Conservation (phyloP, 495 filamentous ascomycete genomes). For the Podospora australis region DNA sequence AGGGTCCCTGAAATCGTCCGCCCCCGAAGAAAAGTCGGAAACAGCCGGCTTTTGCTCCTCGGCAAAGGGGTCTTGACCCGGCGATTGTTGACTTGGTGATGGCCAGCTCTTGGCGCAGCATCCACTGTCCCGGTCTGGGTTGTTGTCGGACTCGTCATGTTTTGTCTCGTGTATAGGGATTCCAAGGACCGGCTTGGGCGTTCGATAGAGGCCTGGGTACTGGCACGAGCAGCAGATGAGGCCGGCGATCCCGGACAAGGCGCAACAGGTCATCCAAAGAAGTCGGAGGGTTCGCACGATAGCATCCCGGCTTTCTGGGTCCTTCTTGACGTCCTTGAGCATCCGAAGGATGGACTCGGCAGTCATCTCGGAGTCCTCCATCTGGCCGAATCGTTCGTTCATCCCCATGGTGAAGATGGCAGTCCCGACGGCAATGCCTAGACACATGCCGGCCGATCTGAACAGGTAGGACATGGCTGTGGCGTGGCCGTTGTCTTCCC, state of each 20-base stretch:
- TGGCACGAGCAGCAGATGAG: slow-evolving; percentile 10
- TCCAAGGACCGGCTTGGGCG: too few relatives aligned
- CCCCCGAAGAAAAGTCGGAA: too few relatives aligned
- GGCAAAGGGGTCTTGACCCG: too few relatives aligned
- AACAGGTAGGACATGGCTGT: slow-evolving; percentile 54
- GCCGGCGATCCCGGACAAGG: slow-evolving; percentile 7
- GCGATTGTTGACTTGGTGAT: too few relatives aligned
- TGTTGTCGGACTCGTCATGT: too few relatives aligned
- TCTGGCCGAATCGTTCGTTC: slow-evolving; percentile 32
- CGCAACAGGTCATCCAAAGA: slow-evolving; percentile 19
- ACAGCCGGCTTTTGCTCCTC: too few relatives aligned
- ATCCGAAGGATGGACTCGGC: slow-evolving; percentile 15
- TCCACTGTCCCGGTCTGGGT: too few relatives aligned
- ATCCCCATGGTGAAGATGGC: slow-evolving; percentile 57
- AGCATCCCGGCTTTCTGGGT: slow-evolving; percentile 7
- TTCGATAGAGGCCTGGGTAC: slow-evolving; percentile 6
- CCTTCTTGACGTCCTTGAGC: slow-evolving; percentile 13
- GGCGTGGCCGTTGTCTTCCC: slow-evolving; percentile 48
- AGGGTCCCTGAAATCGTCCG: too few relatives aligned
- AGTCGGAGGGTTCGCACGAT: slow-evolving; percentile 17
- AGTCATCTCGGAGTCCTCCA: slow-evolving; percentile 10
- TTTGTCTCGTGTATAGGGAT: too few relatives aligned
- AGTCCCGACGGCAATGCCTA: slow-evolving; percentile 47
- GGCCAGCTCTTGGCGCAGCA: too few relatives aligned
- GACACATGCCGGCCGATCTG: slow-evolving; percentile 48